Conservation (phyloP, 257 asterid species). For the Przewalskia tangutica region DNA sequence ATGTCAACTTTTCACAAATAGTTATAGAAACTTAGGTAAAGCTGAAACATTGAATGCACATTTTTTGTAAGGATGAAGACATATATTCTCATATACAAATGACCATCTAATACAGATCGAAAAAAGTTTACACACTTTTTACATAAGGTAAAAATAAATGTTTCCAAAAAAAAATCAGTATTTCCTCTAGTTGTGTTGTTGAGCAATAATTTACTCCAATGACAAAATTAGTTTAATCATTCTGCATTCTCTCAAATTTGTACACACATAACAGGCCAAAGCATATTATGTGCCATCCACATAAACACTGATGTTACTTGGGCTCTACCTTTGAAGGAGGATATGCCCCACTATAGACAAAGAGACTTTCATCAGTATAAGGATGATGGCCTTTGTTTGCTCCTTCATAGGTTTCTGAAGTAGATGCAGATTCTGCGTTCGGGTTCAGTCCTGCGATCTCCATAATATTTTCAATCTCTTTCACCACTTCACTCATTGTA, state of each 20-base stretch:
- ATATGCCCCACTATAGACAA: constrained; percentile 41
- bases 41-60: not conserved
- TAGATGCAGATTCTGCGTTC: constrained; percentile 58
- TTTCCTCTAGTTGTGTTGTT: not conserved
- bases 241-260: not conserved
- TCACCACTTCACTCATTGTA: constrained; percentile 70
- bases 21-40: not conserved
- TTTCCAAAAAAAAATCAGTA: not conserved
- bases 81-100: not conserved
- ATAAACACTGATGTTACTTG: constrained; percentile 22
- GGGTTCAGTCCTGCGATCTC: constrained; percentile 72
- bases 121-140: not conserved
- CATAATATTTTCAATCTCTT: constrained; percentile 71
- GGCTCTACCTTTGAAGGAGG: constrained; percentile 38
- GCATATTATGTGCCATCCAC: not conserved
- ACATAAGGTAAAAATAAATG: not conserved
- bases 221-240: not conserved
- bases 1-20: not conserved
- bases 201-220: not conserved
- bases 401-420: constrained; percentile 62
- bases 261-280: not conserved
- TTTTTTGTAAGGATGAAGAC: not conserved
- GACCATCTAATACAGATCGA: not conserved
- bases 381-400: constrained; percentile 48
- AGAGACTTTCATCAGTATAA: constrained; percentile 59